A percentile compares a stretch with the other conserved stretches of the same genome.
Conservation (phyloP, 1,284 basidiomycete genomes). For the Austroboletus niveus region DNA sequence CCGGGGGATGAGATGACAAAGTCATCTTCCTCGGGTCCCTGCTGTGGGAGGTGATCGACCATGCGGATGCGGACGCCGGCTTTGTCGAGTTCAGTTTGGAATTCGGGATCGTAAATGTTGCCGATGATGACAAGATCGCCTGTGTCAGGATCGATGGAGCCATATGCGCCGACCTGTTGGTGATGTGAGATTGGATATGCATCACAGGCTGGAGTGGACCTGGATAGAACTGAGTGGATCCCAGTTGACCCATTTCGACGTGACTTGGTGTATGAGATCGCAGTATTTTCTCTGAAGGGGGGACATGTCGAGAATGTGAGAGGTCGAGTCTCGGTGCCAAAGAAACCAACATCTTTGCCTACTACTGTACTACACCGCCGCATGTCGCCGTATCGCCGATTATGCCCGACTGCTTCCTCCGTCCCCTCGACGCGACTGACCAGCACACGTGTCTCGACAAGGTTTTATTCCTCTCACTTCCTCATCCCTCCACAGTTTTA, state of each 20-base stretch:
- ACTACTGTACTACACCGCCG: too few relatives aligned
- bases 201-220: not conserved
- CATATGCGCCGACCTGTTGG: conserved; percentile 18
- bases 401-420: conserved; percentile 40
- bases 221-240: conserved; percentile 26
- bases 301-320: not conserved
- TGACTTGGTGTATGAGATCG: conserved; percentile 19
- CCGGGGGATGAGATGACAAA: conserved; percentile 23
- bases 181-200: too few relatives aligned
- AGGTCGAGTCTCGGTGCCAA: too few relatives aligned
- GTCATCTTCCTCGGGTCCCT: conserved; percentile 18
- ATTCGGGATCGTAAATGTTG: conserved; percentile 22
- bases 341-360: too few relatives aligned
- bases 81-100: conserved; percentile 18
- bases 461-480: conserved; percentile 22
- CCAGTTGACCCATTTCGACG: conserved; percentile 34
- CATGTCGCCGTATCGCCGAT: too few relatives aligned
- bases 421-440: conserved; percentile 38
- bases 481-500: conserved; percentile 48
- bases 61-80: conserved; percentile 1
- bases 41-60: conserved; percentile 10
- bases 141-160: conserved; percentile 18
- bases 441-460: conserved; percentile 45
- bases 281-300: conserved; percentile 25
- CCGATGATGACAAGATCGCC: conserved; percentile 21